Evolutionary conservation across 2,329 filamentous ascomycete genomes (phyloP), one percentile per base, ranked within the genome.

Genomic region (Alternaria triticina): DNA sequence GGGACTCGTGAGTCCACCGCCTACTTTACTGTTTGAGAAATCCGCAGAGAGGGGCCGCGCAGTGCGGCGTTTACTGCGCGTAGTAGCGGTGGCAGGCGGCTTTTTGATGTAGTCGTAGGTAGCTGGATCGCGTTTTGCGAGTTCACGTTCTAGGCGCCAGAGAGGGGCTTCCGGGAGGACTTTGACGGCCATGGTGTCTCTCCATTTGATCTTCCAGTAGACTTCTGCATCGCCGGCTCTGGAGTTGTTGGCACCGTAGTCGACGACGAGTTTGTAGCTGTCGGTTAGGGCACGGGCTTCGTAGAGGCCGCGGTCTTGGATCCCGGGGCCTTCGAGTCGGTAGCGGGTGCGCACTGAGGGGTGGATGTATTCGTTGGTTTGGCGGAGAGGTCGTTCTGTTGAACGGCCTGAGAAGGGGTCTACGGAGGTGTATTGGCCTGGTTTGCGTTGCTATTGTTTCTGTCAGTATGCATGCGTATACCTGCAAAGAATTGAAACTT

Each of bases 291-390:
- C 81, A 62, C 67, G 81, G 75, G 70, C 71, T 20, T 83, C 80
- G 71, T 86, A 86, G 25, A 70, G 45, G 47, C 82, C 82, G 36
- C 77, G 78, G 72, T 86, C 84, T 36, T 80, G 71, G 45, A 81
- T 66, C 5, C 84, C 84, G 1, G 84, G 84, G 5, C 84, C 84
- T 62, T 78, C 70, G 6, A 85, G 78, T 12, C 79, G 80, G 47
- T 82, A 67, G 13, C 84, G 79, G 0, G 82, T 77, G 20, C 84
- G 81, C 6, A 83, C 84, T 5, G 77, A 83, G 6, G 84, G 80
- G 69, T 86, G 84, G 28, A 86, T 82, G 68, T 86, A 86, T 72
- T 86, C 84, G 66, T 83, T 80, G 23, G 84, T 86, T 60, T 85
- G 78, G 30, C 79, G 74, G 30, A 86, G 77, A 1, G 82, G 82